Percentiles rank a stretch among this genome's conserved stretches.
Evolutionary conservation across 2,329 filamentous ascomycete species (phyloP).

Genomic region (Penicillium concentricum): DNA sequence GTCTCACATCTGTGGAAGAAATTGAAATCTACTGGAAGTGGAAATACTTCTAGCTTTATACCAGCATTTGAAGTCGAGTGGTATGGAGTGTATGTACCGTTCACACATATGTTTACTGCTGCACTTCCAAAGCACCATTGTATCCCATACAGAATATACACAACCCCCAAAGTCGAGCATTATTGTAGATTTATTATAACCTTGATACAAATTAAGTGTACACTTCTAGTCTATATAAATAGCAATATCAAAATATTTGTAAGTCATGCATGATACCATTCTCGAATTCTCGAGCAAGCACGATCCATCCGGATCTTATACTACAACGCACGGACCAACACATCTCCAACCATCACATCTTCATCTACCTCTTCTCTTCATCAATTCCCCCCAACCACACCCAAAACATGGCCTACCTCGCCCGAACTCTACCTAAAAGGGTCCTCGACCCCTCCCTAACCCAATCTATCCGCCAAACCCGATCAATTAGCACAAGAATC

Average conservation of each 20-base stretch:
- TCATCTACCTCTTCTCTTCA: neutral
- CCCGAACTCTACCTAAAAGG: constrained; percentile 7
- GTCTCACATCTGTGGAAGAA: too few relatives aligned
- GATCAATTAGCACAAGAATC: neutral
- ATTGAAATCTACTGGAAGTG: too few relatives aligned
- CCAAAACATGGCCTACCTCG: constrained; percentile 14
- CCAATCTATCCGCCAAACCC: neutral
- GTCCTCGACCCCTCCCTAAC: neutral
- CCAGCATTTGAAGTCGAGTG: too few relatives aligned
- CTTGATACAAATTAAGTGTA: too few relatives aligned
- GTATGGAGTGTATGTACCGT: too few relatives aligned
- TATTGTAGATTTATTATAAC: neutral
- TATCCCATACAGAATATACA: too few relatives aligned
- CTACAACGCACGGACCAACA: constrained; percentile 7
- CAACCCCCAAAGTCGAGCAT: neutral
- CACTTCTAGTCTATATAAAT: neutral
- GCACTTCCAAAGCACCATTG: too few relatives aligned
- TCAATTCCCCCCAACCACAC: neutral
- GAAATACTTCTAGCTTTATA: neutral
- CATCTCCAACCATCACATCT: constrained; percentile 6
- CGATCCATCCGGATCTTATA: neutral
- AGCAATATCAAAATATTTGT: neutral
- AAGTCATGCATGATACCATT: neutral
- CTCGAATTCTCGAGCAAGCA: too few relatives aligned
- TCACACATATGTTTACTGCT: too few relatives aligned